A percentile compares a stretch with the other conserved stretches of the same genome.
phyloP scores from a whole-genome alignment of 179 eudicot species.

The Drosera spatulata region DNA sequence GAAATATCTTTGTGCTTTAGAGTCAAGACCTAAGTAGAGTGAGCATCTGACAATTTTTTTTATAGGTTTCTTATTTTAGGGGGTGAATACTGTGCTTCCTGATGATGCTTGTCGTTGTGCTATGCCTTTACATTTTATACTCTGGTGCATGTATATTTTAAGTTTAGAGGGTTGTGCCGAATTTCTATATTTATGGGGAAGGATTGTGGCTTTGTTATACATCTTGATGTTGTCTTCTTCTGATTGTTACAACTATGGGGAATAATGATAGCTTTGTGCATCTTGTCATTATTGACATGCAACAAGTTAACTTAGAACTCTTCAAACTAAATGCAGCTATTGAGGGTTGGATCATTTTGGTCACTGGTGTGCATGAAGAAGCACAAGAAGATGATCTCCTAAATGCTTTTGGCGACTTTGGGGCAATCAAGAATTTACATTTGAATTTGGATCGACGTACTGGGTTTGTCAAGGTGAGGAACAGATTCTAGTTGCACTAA shows the following conservation, averaged over 20 bases:
- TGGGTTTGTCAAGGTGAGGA: constrained; percentile 81
- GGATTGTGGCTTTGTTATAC: neutral
- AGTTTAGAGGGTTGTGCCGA: neutral
- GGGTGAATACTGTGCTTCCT: no score
- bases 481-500: neutral
- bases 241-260: neutral
- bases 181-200: neutral
- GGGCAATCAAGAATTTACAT: constrained; percentile 79
- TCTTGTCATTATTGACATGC: neutral
- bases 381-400: constrained; percentile 86
- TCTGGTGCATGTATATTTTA: no score
- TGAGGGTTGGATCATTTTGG: constrained; percentile 91
- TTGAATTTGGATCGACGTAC: constrained; percentile 90
- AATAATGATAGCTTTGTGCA: neutral
- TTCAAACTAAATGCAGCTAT: constrained; percentile 50
- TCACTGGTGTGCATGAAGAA: constrained; percentile 83
- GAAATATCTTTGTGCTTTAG: no score
- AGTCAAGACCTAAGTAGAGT: no score
- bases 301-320: neutral
- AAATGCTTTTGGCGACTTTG: constrained; percentile 76
- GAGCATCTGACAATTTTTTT: no score
- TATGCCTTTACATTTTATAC: no score
- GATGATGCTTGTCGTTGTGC: no score
- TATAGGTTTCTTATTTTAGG: no score
- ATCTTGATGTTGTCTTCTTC: neutral